These are phyloP conservation scores for Meredithiella fracta DNA, from an alignment of 2,329 filamentous ascomycete genomes.

Conservation along the genomic window DNA sequence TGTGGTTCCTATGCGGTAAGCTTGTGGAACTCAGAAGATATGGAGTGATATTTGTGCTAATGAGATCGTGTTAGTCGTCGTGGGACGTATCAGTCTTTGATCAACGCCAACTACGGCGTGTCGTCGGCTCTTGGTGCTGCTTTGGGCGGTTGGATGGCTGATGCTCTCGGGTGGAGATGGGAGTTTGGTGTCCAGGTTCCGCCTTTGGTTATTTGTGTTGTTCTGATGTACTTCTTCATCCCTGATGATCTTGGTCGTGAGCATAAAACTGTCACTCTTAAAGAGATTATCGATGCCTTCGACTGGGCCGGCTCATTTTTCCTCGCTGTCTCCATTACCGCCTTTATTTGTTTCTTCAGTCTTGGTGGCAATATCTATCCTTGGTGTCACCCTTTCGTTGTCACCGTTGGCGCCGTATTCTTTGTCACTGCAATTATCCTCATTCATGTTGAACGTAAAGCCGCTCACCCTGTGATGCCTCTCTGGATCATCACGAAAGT, in stretches of 20 bases:
- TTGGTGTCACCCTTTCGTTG: conserved; percentile 43
- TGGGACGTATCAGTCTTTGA: conserved; percentile 56
- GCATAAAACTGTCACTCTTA: conserved; percentile 26
- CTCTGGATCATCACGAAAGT: conserved; percentile 31
- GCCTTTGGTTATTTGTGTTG: conserved; percentile 30
- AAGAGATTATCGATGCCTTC: conserved; percentile 37
- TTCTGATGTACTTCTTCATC: conserved; percentile 30
- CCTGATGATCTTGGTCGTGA: conserved; percentile 36
- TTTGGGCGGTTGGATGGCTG: conserved; percentile 52
- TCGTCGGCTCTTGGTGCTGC: conserved; percentile 46
- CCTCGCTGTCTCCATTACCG: conserved; percentile 36
- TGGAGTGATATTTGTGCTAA: not conserved
- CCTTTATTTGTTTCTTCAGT: conserved; percentile 43
- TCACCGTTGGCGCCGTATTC: conserved; percentile 30
- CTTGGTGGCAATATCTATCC: conserved; percentile 47
- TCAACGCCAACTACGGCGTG: conserved; percentile 49
- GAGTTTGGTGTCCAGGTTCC: conserved; percentile 49
- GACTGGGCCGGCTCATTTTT: conserved; percentile 39
- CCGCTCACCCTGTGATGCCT: conserved; percentile 42
- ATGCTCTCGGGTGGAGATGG: conserved; percentile 57
- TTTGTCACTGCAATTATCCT: conserved; percentile 32
- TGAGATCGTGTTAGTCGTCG: conserved; percentile 26
- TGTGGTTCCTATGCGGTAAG: conserved; percentile 53
- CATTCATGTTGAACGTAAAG: conserved; percentile 34
- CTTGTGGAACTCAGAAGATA: conserved; percentile 14